Base-by-base conservation (phyloP, 495 filamentous ascomycete genomes). In the Mytilinidion resinicola region DNA sequence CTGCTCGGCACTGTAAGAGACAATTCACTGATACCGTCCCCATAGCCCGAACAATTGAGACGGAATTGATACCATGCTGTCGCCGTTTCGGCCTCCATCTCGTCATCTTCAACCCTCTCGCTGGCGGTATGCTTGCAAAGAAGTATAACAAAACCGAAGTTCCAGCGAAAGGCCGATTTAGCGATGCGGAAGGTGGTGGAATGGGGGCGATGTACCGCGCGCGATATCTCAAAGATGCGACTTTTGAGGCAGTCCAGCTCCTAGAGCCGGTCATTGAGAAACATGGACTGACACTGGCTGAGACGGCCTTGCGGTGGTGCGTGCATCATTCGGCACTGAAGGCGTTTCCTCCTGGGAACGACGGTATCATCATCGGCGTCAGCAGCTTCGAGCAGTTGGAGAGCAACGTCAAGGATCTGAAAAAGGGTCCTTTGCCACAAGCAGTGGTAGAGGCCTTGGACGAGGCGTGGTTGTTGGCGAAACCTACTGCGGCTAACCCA, bases 81-180 rank as follows among this genome's bases (percentile, higher is more conserved):
- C 79, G 83, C n/a, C 83, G 89, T 14, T 95, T 91, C 66, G 88
- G 89, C 0, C 75, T 96, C 19, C 86, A 91, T 57, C 80, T 95
- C 21, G 89, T 95, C 33, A 78, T 90, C n/a, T 96, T 95, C 72
- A 95, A 95, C 69, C 91, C 91, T 1, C 73, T 88, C 47, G 89
- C 88, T 12, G 90, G 90, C 4, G 91, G 91, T 0, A 69, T 95
- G n/a, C 85, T 96, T 65, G 84, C 84, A 15, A 12, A n/a, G n/a
- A 36, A 54, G 9, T 38, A 51, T 43, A 48, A 61, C 25, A 17
- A 43, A 69, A 30, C 87, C 88, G 14, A 20, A 12, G 72, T 85
- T 0, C 87, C 87, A 11, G 69, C 70, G 0, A 78, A 81, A 48
- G 89, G 90, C 5, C 78, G 89, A 14, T 95, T 83, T 72, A 84